Conservation (phyloP, 1,284 basidiomycete genomes). For the Pyrrhoderma noxium region DNA sequence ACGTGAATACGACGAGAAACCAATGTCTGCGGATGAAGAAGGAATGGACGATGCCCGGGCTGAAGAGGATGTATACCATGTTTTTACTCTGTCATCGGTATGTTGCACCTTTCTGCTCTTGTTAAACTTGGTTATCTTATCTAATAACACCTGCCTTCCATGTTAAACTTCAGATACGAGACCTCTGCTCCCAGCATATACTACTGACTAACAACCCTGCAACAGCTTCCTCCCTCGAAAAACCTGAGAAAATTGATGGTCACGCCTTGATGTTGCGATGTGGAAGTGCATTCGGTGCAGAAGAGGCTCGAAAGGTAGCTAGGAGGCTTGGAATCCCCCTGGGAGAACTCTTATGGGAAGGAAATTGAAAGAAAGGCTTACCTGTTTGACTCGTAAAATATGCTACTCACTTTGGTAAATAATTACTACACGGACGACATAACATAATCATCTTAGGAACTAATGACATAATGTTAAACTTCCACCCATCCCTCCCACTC, state of each 20-base stretch:
- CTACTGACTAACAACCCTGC: slow-evolving; percentile 36
- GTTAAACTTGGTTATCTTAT: background rate
- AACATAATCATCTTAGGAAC: too few species aligned
- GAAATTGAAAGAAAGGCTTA: slow-evolving; percentile 9
- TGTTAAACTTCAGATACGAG: slow-evolving; percentile 46
- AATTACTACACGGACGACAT: background rate
- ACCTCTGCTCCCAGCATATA: slow-evolving; percentile 66
- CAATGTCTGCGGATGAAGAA: slow-evolving; percentile 29
- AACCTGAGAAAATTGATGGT: slow-evolving; percentile 54
- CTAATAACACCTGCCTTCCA: background rate
- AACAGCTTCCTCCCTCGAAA: background rate
- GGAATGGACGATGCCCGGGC: slow-evolving; percentile 40
- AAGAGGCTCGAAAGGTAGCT: slow-evolving; percentile 52
- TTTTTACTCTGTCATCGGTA: slow-evolving; percentile 53
- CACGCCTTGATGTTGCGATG: slow-evolving; percentile 62
- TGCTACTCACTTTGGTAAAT: background rate
- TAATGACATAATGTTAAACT: too few species aligned
- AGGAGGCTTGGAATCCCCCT: slow-evolving; percentile 57
- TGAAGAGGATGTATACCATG: slow-evolving; percentile 58
- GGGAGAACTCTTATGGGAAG: slow-evolving; percentile 70
- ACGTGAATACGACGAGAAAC: slow-evolving; percentile 64
- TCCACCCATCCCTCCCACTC: too few species aligned
- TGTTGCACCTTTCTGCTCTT: slow-evolving; percentile 21
- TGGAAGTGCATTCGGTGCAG: slow-evolving; percentile 52
- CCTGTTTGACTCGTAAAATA: background rate